phyloP scores from a whole-genome alignment of 1,139 yeast genomes.

The Yarrowia galli region DNA sequence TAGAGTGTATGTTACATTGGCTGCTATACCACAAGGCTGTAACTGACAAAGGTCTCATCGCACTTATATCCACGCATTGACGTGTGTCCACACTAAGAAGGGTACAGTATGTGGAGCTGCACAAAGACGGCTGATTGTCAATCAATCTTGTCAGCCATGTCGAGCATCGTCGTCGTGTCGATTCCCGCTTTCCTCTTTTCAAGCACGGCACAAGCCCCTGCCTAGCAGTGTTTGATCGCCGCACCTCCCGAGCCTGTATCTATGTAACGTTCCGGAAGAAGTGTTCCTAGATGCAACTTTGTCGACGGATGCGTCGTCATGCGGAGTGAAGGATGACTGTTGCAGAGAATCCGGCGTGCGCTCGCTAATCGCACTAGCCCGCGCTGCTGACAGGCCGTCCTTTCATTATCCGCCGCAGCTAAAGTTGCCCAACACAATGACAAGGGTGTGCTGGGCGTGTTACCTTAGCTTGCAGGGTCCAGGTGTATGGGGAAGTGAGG shows the following conservation, averaged over 20 bases:
- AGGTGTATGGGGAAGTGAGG: background rate
- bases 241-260: background rate
- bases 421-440: background rate
- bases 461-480: background rate
- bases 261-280: constrained; percentile 10
- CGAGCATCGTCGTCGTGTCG: too few species aligned
- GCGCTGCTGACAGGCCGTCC: background rate
- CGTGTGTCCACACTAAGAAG: too few species aligned
- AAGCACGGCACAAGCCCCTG: background rate
- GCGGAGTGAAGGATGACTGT: background rate
- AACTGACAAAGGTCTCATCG: too few species aligned
- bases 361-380: background rate
- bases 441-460: background rate
- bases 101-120: too few species aligned
- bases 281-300: constrained; percentile 3
- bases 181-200: background rate
- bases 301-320: background rate
- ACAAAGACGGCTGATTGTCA: too few species aligned
- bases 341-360: background rate
- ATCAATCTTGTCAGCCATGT: too few species aligned
- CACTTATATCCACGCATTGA: too few species aligned
- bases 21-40: too few species aligned
- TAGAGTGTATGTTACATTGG: too few species aligned
- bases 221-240: background rate
- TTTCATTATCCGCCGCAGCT: background rate